Evolutionary conservation across 2,329 filamentous ascomycete genomes (phyloP), one percentile per base, ranked within the genome.

Genomic region (Fusarium chuoi): DNA sequence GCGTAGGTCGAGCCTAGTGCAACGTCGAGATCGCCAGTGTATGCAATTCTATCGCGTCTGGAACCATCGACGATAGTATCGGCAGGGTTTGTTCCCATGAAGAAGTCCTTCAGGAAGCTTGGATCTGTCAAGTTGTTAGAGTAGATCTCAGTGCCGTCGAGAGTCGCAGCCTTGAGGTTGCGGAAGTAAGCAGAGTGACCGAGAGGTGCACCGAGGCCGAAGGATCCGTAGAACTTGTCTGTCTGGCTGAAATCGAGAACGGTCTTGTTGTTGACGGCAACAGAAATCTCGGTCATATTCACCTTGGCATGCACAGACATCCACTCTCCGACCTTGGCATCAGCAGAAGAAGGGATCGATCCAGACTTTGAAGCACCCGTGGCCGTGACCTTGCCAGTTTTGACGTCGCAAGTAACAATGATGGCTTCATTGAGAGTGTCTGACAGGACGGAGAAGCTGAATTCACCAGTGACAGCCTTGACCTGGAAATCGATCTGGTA

Each of bases 281-380:
- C 15, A 0, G 24, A 18, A 1, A 66, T 49, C 9, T 66, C 60
- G 0, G 63, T 57, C 35, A 57, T 66, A 17, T 66, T 65, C 6
- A 66, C 63, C 5, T n/a, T n/a, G 20, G 48, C 36, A 6, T 57
- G 41, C 0, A 65, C 41, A 6, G 60, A 65, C 1, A 56, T 7
- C 63, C 48, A 65, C 8, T 65, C n/a, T 2, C 48, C 36, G 7
- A 42, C 7, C 1, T 28, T 28, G 6, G 3, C 10, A 1, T 57
- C 24, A 4, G 57, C 38, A 39, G 38, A 33, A 15, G 7, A 11
- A 0, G 41, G 48, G 2, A 66, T 48, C 0, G 2, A 4, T 0
- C 48, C 60, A 0, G 48, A 38, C 13, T 26, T 20, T 1, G 48
- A 57, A 18, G 60, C 39, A 8, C 36, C 63, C 0, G 60, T 57